phyloP scores from a whole-genome alignment of 108 stramenopile genomes.

The Nitzschia sp. region DNA sequence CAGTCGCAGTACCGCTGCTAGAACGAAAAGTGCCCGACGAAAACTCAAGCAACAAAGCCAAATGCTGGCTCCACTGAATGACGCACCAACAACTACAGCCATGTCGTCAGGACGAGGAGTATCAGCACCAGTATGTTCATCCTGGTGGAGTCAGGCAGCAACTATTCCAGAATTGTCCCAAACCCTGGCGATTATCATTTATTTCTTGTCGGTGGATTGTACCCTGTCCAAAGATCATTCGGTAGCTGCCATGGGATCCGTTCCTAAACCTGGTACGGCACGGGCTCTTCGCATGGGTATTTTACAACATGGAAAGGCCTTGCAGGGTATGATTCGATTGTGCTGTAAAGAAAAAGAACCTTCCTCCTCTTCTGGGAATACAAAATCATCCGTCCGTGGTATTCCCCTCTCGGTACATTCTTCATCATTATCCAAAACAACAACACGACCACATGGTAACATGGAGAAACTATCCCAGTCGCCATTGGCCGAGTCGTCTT shows the following conservation, averaged over 20 bases:
- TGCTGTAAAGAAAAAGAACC: neutral
- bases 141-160: neutral
- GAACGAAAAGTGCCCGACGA: conserved; percentile 38
- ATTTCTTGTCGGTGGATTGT: conserved; percentile 60
- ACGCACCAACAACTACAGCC: neutral
- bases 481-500: too few species aligned
- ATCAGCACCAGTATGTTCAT: neutral
- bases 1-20: neutral
- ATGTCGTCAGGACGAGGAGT: neutral
- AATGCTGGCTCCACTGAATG: neutral
- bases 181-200: conserved; percentile 50
- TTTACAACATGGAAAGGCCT: conserved; percentile 21
- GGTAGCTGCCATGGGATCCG: conserved; percentile 24
- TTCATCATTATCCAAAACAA: neutral
- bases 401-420: too few species aligned
- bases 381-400: neutral
- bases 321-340: conserved; percentile 11
- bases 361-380: neutral
- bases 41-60: conserved; percentile 24
- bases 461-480: too few species aligned
- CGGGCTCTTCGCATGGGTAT: conserved; percentile 32
- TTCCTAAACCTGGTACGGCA: conserved; percentile 10
- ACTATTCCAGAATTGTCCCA: conserved; percentile 15
- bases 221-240: conserved; percentile 38
- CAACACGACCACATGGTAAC: neutral